phyloP scores from a whole-genome alignment of 192 early-diverging fungal genomes.

The Endogone sp. region DNA sequence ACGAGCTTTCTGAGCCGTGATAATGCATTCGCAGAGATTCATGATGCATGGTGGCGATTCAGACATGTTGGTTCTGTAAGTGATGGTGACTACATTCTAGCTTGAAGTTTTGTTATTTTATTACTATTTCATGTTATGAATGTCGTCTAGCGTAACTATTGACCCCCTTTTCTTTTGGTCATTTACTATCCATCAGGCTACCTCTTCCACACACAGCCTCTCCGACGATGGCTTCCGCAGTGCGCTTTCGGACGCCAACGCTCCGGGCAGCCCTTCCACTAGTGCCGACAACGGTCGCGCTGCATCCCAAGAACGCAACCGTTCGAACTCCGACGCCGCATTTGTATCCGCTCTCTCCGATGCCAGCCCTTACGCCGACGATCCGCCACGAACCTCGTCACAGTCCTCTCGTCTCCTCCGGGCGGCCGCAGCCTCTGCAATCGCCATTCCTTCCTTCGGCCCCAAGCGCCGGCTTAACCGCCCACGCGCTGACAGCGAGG shows the following conservation, averaged over 20 bases:
- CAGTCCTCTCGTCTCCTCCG: neutral
- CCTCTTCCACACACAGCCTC: neutral
- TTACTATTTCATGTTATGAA: no score
- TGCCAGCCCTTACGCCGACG: neutral
- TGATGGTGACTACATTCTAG: neutral
- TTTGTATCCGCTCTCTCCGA: neutral
- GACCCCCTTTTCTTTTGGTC: no score
- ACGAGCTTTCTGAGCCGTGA: slow-evolving; percentile 46
- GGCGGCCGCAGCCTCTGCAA: neutral
- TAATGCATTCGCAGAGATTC: slow-evolving; percentile 31
- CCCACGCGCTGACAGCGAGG: neutral
- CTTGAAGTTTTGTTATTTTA: no score
- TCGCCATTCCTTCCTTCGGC: neutral
- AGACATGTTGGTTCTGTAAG: neutral
- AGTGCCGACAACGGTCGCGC: neutral
- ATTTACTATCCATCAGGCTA: neutral
- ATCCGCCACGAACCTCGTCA: neutral
- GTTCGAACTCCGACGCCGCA: neutral
- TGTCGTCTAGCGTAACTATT: no score
- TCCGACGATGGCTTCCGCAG: neutral
- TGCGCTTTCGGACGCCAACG: neutral
- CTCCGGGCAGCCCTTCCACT: neutral
- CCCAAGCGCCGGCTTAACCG: neutral
- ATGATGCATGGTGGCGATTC: neutral
- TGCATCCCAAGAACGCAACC: neutral